Conservation (phyloP, 305 asterid species). For the Plantago coronopus region DNA sequence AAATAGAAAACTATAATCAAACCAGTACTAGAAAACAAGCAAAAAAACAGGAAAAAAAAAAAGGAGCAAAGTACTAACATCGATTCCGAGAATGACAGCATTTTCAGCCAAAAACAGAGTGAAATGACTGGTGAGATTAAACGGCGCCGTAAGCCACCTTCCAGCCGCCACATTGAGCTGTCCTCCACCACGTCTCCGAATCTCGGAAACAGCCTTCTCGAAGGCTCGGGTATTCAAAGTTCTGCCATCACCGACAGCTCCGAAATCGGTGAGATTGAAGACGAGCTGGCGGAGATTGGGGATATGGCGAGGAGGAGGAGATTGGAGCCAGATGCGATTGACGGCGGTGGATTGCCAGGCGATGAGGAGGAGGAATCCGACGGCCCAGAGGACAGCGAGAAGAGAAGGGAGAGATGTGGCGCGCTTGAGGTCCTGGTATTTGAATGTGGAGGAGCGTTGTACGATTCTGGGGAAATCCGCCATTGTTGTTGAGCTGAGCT, state of each 20-base stretch:
- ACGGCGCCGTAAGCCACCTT: slow-evolving; percentile 84
- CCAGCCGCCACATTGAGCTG: slow-evolving; percentile 85
- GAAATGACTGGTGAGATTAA: slow-evolving; percentile 82
- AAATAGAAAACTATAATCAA: background rate
- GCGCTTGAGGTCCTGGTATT: slow-evolving; percentile 33
- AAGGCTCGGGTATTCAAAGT: slow-evolving; percentile 70
- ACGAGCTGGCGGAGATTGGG: slow-evolving; percentile 67
- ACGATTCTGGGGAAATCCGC: slow-evolving; percentile 39
- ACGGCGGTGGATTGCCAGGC: slow-evolving; percentile 58
- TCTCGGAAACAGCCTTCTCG: slow-evolving; percentile 62
- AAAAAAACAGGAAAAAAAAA: background rate
- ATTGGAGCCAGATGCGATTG: slow-evolving; percentile 38
- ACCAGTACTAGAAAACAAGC: background rate
- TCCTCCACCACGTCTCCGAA: slow-evolving; percentile 71
- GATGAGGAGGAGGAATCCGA: slow-evolving; percentile 59
- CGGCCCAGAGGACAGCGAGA: slow-evolving; percentile 53
- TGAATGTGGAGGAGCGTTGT: slow-evolving; percentile 35
- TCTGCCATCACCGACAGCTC: slow-evolving; percentile 85
- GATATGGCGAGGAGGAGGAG: slow-evolving; percentile 39
- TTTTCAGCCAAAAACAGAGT: slow-evolving; percentile 68
- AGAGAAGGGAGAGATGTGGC: slow-evolving; percentile 27
- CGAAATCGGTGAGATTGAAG: slow-evolving; percentile 69
- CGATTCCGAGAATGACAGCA: slow-evolving; percentile 77
- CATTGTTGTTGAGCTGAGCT: slow-evolving; percentile 26
- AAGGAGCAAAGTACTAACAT: slow-evolving; percentile 38